Evolutionary conservation across 495 filamentous ascomycete species (phyloP), one percentile per base, ranked within the genome.

Genomic region (Neurospora sublineolata): DNA sequence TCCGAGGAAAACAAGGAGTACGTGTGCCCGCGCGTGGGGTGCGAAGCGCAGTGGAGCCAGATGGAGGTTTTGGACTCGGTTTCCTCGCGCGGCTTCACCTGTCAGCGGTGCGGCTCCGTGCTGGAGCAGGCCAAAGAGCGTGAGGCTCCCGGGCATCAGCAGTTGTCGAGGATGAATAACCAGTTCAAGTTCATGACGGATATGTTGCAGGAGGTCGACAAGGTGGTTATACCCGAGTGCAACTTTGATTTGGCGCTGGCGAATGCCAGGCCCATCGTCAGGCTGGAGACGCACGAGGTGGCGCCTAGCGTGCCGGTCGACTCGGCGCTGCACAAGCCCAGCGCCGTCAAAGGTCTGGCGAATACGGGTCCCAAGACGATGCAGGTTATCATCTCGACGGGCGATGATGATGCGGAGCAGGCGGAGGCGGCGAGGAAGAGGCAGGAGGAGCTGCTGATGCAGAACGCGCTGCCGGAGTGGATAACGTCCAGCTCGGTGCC

Each of bases 381-480:
- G 73, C 87, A 91, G 42, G 90, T 99, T 71, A 89, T 85, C 37
- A 90, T 96, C 52, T 93, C 92, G 3, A 89, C 90, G 3, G 85
- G 84, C 67, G 88, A 89, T 37, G 92, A 93, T 71, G 92, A 93
- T 38, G 89, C 87, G 5, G 92, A 96, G 73, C 86, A 89, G 71
- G 87, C 87, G 4, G 92, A 91, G 60, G 52, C 52, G 52, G 92
- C 92, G 75, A 85, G 87, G 41, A 87, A 86, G 64, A 86, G 90
- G 70, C 93, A 92, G 75, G 92, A 92, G 69, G 87, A 87, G 68
- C 79, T 94, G 72, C 90, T 91, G 67, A 85, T 87, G 74, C 92
- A 97, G 80, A 99, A 99, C 73, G 89, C 88, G 5, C 82, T 99
- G 42, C 95, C 95, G 0, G 85, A 89, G 12, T 97, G 96, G 93